Conservation (phyloP, 305 asterid genomes). For the Withania somnifera region DNA sequence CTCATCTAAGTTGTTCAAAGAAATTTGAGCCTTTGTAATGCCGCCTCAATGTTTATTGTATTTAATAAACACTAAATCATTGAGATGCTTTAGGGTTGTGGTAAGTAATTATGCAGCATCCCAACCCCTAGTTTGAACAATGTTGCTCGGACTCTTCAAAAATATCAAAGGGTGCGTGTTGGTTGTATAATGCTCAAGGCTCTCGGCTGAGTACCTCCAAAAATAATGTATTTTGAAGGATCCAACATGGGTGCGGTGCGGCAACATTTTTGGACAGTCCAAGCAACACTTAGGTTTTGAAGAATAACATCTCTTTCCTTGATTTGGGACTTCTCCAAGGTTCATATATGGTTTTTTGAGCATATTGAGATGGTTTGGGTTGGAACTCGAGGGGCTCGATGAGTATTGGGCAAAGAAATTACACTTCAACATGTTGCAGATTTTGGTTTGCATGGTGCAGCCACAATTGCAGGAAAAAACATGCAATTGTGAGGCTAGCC, state of each 20-base stretch:
- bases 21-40: not conserved
- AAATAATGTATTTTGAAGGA: too few species aligned
- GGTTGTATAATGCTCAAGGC: too few species aligned
- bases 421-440: not conserved
- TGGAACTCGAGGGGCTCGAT: not conserved
- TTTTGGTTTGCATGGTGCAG: not conserved
- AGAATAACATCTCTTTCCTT: not conserved
- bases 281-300: too few species aligned
- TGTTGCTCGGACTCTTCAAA: too few species aligned
- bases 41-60: not conserved
- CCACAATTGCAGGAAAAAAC: not conserved
- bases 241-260: too few species aligned
- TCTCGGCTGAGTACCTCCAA: too few species aligned
- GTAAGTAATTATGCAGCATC: not conserved
- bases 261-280: too few species aligned
- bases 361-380: not conserved
- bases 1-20: not conserved
- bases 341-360: not conserved
- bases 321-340: not conserved
- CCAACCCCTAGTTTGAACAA: not conserved
- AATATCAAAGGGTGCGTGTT: too few species aligned
- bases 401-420: not conserved
- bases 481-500: not conserved
- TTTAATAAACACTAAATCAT: not conserved
- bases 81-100: not conserved